These are phyloP conservation scores for Oropetium thomaeum DNA, from an alignment of 176 grass and related monocot species.

Conservation along the genomic window DNA sequence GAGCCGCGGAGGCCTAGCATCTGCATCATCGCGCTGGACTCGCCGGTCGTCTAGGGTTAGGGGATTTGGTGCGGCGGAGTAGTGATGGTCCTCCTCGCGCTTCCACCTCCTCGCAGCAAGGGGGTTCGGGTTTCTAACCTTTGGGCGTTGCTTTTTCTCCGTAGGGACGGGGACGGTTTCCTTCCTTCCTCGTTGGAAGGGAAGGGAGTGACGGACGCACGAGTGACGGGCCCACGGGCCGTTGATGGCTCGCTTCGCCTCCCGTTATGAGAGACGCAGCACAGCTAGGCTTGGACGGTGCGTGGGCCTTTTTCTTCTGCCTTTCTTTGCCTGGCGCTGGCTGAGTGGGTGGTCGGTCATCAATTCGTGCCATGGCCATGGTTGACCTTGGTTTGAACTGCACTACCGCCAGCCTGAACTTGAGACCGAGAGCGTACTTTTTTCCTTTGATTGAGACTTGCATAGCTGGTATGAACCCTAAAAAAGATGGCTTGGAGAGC, in stretches of 20 bases:
- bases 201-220: background rate
- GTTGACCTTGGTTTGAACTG: background rate
- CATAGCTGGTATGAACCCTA: too few relatives aligned
- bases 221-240: background rate
- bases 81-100: background rate
- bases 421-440: too few relatives aligned
- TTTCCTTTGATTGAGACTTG: too few relatives aligned
- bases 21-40: constrained; percentile 55
- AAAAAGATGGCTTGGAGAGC: too few relatives aligned
- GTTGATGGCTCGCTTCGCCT: background rate
- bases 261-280: background rate
- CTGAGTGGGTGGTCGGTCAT: background rate
- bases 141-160: background rate
- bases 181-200: background rate
- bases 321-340: background rate
- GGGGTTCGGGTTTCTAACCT: background rate
- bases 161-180: background rate
- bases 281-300: background rate
- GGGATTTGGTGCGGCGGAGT: background rate
- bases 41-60: constrained; percentile 26
- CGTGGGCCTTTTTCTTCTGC: background rate
- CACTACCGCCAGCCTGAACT: background rate
- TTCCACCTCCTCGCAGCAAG: background rate
- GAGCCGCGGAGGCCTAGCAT: constrained; percentile 64
- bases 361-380: background rate